Base-by-base conservation (phyloP, 192 early-diverging fungal species). In the Backusella mclennaniae region DNA sequence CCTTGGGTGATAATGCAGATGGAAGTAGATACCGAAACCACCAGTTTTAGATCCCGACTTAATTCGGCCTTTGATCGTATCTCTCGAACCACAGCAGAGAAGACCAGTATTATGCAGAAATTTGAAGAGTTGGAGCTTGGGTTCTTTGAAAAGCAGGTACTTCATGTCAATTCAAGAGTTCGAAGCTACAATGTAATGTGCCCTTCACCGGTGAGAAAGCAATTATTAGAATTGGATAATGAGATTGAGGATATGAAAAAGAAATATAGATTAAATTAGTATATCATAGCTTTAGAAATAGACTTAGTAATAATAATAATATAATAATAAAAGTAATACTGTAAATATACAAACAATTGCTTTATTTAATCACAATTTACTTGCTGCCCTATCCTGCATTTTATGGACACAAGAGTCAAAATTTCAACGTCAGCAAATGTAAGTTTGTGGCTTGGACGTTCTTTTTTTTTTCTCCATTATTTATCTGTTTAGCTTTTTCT, bases 141-240 rank as follows among this genome's bases (percentile, higher is more conserved):
- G 1, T 79, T 69, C 70, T 78, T 74, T 41, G 17, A 73, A 8
- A 53, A 69, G 42, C 46, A 73, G n/a, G 31, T 75, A 26, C n/a
- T 49, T 23, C 66, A 26, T 2, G 15, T 82, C 35, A 79, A 79
- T 42, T 56, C 29, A 41, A 74, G 31, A 69, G 41, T 82, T n/a
- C 31, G 73, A 49, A 79, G 59, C 23, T 82, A 82, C 74, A 82
- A 82, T 70, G 53, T 73, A 0, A 74, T 82, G 80, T 66, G 72
- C 0, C 80, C 80, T 31, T 74, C 33, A 26, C 12, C 59, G 4
- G 78, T 71, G 5, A 41, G 77, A 46, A 79, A 67, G 29, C 15
- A 49, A 17, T 29, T 71, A 49, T 33, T 71, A 39, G 41, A 71
- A 8, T 49, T 71, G 31, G 29, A 71, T 17, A 8, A 44, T 19